Percentiles rank a stretch among this genome's conserved stretches.
These are phyloP conservation scores for Ziziphus jujuba DNA, from an alignment of 306 rosid genomes.

Conservation along the genomic window DNA sequence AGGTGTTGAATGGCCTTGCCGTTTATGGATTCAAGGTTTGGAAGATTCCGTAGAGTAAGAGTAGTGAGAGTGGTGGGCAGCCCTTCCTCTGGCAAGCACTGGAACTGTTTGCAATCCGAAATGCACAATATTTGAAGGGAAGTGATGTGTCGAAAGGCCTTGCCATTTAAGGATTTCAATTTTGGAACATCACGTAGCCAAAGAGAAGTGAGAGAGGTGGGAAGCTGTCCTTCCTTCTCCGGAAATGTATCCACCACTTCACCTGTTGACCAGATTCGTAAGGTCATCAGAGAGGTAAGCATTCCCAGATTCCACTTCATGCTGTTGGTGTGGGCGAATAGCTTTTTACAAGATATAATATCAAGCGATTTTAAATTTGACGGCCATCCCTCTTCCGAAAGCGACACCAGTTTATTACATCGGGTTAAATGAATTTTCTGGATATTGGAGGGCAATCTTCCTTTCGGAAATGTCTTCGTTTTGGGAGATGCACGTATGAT, in stretches of 20 bases:
- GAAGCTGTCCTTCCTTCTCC: conserved; percentile 11
- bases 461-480: conserved; percentile 11
- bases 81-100: conserved; percentile 27
- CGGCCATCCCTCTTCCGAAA: conserved; percentile 21
- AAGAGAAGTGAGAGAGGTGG: not conserved
- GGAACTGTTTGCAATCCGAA: not conserved
- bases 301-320: conserved; percentile 24
- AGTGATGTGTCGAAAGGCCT: conserved; percentile 19
- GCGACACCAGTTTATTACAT: conserved; percentile 27
- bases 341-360: conserved; percentile 1
- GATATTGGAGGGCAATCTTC: not conserved
- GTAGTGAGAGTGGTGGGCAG: too few species aligned
- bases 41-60: too few species aligned
- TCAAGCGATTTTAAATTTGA: not conserved
- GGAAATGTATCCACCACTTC: conserved; percentile 24
- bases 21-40: too few species aligned
- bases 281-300: not conserved
- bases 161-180: conserved; percentile 6
- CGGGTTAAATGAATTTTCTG: fast-evolving
- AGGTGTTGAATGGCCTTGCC: too few species aligned
- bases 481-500: not conserved
- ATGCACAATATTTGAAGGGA: not conserved
- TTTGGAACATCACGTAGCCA: fast-evolving
- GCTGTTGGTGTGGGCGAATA: not conserved
- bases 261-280: too few species aligned